phyloP scores from a whole-genome alignment of 2,329 filamentous ascomycete genomes.

The Clonostachys solani region DNA sequence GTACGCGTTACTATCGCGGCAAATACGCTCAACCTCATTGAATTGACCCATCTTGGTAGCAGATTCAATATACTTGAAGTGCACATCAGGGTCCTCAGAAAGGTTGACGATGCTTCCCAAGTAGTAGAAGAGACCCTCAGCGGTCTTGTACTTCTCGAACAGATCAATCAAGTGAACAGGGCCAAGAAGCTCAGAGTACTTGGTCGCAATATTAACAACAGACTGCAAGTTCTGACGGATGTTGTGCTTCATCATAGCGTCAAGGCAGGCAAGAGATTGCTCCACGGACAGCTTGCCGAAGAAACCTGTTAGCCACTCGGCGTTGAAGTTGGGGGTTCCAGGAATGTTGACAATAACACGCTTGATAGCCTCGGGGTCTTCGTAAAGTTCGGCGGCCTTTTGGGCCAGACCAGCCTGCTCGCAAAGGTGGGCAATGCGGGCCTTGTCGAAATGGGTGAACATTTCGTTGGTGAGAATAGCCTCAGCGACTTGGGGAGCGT shows the following conservation, averaged over 20 bases:
- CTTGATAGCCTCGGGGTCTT: conserved; percentile 87
- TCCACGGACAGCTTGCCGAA: conserved; percentile 95
- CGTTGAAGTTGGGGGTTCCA: conserved; percentile 76
- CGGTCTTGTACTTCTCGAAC: conserved; percentile 95
- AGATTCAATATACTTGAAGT: conserved; percentile 99
- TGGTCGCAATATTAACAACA: conserved; percentile 93
- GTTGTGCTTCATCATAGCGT: conserved; percentile 94
- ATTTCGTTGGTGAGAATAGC: conserved; percentile 97
- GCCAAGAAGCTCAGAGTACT: conserved; percentile 93
- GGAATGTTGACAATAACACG: conserved; percentile 81
- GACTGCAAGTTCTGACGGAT: conserved; percentile 95
- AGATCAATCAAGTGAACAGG: conserved; percentile 85
- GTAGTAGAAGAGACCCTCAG: conserved; percentile 97
- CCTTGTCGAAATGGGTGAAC: conserved; percentile 95
- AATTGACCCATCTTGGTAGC: conserved; percentile 91
- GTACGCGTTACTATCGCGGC: conserved; percentile 85
- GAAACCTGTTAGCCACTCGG: conserved; percentile 88
- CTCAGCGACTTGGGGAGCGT: conserved; percentile 95
- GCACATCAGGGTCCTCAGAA: conserved; percentile 89
- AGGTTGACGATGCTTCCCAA: conserved; percentile 97
- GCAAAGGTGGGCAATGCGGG: conserved; percentile 83
- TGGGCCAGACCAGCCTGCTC: conserved; percentile 87
- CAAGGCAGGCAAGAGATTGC: conserved; percentile 87
- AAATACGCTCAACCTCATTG: conserved; percentile 95
- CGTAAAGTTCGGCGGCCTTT: conserved; percentile 89